A percentile compares a stretch with the other conserved stretches of the same genome.
These are phyloP conservation scores for Aspergillus sclerotioniger DNA, from an alignment of 495 filamentous ascomycete genomes.

Conservation along the genomic window DNA sequence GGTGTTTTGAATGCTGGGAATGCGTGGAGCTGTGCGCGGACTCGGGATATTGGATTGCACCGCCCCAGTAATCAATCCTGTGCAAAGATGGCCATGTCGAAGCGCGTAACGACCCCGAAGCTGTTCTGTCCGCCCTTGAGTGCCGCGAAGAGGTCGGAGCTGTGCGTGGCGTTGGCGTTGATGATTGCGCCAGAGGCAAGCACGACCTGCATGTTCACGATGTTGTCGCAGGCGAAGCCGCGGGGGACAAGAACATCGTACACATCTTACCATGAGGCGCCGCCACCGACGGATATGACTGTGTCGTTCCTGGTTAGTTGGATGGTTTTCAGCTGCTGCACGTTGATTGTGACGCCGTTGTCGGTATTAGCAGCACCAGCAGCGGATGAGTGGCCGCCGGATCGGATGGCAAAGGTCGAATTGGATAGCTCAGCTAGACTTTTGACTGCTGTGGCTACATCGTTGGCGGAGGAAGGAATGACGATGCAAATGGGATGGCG, in stretches of 20 bases:
- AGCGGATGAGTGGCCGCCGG: conserved; percentile 39
- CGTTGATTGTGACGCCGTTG: conserved; percentile 28
- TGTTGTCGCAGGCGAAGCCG: conserved; percentile 53
- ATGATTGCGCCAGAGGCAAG: conserved; percentile 42
- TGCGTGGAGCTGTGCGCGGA: too few relatives aligned
- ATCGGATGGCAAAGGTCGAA: conserved; percentile 44
- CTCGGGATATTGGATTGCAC: background rate
- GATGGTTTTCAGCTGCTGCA: background rate
- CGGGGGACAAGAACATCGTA: conserved; percentile 49
- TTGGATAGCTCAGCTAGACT: too few relatives aligned
- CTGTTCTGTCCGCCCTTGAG: conserved; percentile 52
- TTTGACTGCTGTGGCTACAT: conserved; percentile 24
- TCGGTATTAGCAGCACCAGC: conserved; percentile 22
- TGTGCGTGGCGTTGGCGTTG: conserved; percentile 32
- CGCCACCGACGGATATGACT: conserved; percentile 24
- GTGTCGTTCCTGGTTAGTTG: background rate
- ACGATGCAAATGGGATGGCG: conserved; percentile 27
- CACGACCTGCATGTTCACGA: conserved; percentile 45
- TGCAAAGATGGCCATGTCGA: conserved; percentile 24
- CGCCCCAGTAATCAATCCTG: background rate
- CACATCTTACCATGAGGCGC: conserved; percentile 39
- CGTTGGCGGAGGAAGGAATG: conserved; percentile 20
- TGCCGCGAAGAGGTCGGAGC: conserved; percentile 51
- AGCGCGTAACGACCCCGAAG: conserved; percentile 49
- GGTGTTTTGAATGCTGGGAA: too few relatives aligned